Evolutionary conservation across 208 protist genomes (phyloP).

Genomic region (Acanthamoeba triangularis): DNA sequence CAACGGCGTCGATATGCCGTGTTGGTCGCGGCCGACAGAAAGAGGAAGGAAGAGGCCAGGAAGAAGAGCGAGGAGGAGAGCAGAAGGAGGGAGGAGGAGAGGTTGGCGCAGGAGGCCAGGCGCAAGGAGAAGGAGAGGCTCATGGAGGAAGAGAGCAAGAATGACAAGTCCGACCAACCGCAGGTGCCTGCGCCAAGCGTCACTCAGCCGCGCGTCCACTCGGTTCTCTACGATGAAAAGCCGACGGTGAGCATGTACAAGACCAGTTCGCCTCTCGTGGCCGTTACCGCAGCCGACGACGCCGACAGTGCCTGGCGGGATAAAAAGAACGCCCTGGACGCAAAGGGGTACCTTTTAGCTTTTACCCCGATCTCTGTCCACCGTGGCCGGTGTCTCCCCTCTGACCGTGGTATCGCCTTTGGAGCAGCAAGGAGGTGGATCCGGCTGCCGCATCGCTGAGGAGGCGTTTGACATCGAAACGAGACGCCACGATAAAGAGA

Average conservation of each 20-base stretch:
- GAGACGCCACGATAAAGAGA: background rate
- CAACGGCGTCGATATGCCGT: background rate
- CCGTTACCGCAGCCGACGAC: background rate
- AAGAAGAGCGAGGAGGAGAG: background rate
- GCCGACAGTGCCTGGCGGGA: background rate
- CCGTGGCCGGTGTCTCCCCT: background rate
- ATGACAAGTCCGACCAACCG: too few species aligned
- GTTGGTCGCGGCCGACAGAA: background rate
- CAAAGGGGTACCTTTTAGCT: background rate
- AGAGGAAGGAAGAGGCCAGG: background rate
- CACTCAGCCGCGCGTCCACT: background rate
- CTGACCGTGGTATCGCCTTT: background rate
- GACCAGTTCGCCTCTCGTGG: background rate
- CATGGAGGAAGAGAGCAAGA: background rate
- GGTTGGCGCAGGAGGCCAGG: background rate
- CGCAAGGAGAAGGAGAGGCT: background rate
- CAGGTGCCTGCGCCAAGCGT: background rate
- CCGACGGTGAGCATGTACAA: conserved; percentile 18
- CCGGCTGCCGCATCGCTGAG: background rate
- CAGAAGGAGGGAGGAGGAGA: background rate
- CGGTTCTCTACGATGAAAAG: background rate
- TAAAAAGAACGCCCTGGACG: background rate
- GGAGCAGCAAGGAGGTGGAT: background rate
- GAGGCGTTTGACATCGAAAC: background rate
- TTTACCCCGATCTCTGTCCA: too few species aligned